Evolutionary conservation across 257 asterid species (phyloP).

Genomic region (Petunia secreta): DNA sequence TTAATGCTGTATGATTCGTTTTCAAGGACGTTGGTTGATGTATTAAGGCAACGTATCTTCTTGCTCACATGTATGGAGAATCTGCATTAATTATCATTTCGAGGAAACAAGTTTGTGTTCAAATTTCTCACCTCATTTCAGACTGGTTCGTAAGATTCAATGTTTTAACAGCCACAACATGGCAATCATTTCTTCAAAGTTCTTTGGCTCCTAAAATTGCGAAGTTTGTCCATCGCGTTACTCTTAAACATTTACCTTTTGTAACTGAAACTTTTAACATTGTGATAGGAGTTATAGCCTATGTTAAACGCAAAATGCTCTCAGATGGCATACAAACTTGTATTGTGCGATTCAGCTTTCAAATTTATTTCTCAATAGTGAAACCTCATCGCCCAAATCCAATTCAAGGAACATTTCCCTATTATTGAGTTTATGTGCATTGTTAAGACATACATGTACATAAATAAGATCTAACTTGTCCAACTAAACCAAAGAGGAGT

Average conservation of each 20-base stretch:
- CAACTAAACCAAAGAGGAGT: background rate
- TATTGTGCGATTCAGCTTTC: background rate
- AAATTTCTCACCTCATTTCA: background rate
- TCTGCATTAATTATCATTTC: background rate
- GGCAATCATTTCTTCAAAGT: no score
- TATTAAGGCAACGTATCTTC: conserved; percentile 4
- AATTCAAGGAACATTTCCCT: conserved; percentile 8
- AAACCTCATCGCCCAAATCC: conserved; percentile 17
- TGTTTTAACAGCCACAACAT: no score
- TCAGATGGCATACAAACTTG: conserved; percentile 11
- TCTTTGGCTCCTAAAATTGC: no score
- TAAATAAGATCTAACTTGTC: conserved; percentile 23
- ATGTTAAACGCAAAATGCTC: conserved; percentile 12
- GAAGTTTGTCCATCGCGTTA: no score
- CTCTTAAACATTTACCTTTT: no score
- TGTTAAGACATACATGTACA: conserved; percentile 20
- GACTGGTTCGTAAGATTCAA: background rate
- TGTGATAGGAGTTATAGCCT: background rate
- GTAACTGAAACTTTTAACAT: background rate
- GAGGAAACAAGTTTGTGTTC: background rate
- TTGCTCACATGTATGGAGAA: background rate
- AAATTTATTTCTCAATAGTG: background rate
- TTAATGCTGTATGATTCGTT: background rate
- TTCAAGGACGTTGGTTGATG: background rate
- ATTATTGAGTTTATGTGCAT: conserved; percentile 16